phyloP scores from a whole-genome alignment of 1,284 basidiomycete genomes.

The Athelia psychrophila region DNA sequence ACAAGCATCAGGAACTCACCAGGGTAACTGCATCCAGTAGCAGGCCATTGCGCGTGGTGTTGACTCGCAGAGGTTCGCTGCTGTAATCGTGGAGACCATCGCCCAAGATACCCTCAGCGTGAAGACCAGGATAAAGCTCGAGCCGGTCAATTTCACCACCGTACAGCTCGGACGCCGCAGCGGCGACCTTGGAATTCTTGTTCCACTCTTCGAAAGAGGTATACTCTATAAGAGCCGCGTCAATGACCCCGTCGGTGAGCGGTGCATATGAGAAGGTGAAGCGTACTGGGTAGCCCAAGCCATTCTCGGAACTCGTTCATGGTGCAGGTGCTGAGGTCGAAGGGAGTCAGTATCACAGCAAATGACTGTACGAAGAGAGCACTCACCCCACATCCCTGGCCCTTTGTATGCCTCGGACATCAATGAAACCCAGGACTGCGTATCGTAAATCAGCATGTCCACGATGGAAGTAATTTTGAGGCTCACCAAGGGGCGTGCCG shows the following conservation, averaged over 20 bases:
- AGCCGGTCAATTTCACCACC: constrained; percentile 49
- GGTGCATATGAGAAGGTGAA: too few species aligned
- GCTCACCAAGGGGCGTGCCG: constrained; percentile 27
- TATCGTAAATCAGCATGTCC: too few species aligned
- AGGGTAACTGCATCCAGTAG: too few species aligned
- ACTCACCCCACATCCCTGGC: constrained; percentile 35
- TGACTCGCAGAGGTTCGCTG: too few species aligned
- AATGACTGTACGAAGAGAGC: neutral
- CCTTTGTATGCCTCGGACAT: constrained; percentile 43
- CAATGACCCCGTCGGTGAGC: neutral
- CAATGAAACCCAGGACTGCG: constrained; percentile 36
- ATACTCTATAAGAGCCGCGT: too few species aligned
- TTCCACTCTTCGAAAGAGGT: constrained; percentile 57
- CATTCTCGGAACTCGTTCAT: constrained; percentile 62
- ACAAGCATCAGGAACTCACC: too few species aligned
- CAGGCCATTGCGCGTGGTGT: too few species aligned
- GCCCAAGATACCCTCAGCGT: constrained; percentile 5
- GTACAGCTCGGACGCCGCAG: constrained; percentile 47
- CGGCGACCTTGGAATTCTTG: constrained; percentile 43
- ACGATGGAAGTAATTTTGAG: too few species aligned
- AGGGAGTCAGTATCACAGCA: constrained; percentile 11
- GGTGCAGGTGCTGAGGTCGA: constrained; percentile 19
- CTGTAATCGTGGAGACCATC: too few species aligned
- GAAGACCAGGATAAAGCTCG: constrained; percentile 44
- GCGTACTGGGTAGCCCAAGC: constrained; percentile 40